phyloP scores from a whole-genome alignment of 805 yeast species.

The Millerozyma acaciae region DNA sequence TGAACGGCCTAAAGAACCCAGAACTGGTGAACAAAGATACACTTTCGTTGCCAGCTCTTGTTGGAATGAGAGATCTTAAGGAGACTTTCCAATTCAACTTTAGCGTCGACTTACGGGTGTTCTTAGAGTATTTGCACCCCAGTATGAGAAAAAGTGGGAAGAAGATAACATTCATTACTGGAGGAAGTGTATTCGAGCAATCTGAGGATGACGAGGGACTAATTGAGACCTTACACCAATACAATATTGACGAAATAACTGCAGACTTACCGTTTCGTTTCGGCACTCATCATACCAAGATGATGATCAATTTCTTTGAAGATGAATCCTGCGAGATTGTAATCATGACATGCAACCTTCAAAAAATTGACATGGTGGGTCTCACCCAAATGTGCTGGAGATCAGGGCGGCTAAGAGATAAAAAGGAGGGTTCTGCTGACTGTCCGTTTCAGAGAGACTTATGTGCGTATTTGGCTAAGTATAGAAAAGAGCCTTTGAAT shows the following conservation, averaged over 20 bases:
- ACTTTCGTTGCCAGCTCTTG: constrained; percentile 21
- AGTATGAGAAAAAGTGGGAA: constrained; percentile 13
- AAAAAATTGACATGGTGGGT: constrained; percentile 47
- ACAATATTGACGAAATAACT: constrained; percentile 27
- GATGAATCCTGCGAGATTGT: constrained; percentile 48
- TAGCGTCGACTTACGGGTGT: constrained; percentile 39
- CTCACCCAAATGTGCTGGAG: constrained; percentile 69
- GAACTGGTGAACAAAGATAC: constrained; percentile 22
- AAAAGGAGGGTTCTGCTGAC: constrained; percentile 8
- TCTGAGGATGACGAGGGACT: constrained; percentile 10
- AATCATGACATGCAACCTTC: constrained; percentile 58
- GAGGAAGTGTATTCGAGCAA: constrained; percentile 12
- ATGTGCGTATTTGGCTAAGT: constrained; percentile 40
- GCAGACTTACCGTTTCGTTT: constrained; percentile 30
- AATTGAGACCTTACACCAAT: constrained; percentile 8
- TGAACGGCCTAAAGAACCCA: constrained; percentile 7
- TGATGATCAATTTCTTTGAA: constrained; percentile 55
- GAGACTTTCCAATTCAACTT: constrained; percentile 48
- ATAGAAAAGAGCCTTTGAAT: constrained; percentile 27
- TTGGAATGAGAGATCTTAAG: constrained; percentile 29
- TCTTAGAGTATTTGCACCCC: constrained; percentile 31
- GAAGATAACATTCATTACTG: constrained; percentile 29
- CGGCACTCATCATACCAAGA: constrained; percentile 62
- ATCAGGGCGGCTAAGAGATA: constrained; percentile 39
- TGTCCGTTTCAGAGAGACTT: constrained; percentile 47